These are phyloP conservation scores for Meyerozyma elateridarum DNA, from an alignment of 1,139 yeast genomes.

Conservation along the genomic window DNA sequence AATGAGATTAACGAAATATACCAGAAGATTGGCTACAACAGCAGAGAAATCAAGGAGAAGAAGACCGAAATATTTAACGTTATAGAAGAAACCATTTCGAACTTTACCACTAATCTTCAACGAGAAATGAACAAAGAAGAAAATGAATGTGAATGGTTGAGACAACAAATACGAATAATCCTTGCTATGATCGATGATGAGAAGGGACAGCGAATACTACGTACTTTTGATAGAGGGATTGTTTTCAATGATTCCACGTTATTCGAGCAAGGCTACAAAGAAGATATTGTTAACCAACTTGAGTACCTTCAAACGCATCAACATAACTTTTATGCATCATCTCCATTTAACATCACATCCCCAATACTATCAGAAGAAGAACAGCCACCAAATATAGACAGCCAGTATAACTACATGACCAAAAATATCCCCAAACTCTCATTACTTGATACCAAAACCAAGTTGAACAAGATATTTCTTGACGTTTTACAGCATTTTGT, in stretches of 20 bases:
- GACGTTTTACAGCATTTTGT: slow-evolving; percentile 31
- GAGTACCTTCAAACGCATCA: slow-evolving; percentile 16
- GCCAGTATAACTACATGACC: slow-evolving; percentile 1
- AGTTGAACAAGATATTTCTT: slow-evolving; percentile 33
- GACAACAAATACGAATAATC: slow-evolving; percentile 40
- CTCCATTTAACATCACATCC: slow-evolving; percentile 26
- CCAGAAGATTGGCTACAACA: slow-evolving; percentile 35
- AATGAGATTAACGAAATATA: slow-evolving; percentile 30
- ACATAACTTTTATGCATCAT: slow-evolving; percentile 21
- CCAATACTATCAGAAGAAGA: slow-evolving; percentile 21
- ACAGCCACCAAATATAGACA: slow-evolving; percentile 2
- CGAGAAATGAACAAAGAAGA: slow-evolving; percentile 37
- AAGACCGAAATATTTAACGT: slow-evolving; percentile 36
- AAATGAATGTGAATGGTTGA: slow-evolving; percentile 45
- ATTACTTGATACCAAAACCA: slow-evolving; percentile 27
- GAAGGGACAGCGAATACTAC: slow-evolving; percentile 25
- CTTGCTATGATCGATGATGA: slow-evolving; percentile 39
- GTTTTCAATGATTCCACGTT: slow-evolving; percentile 25
- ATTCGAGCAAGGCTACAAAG: slow-evolving; percentile 31
- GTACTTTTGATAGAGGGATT: slow-evolving; percentile 27
- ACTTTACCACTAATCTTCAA: slow-evolving; percentile 28
- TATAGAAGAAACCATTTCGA: slow-evolving; percentile 36
- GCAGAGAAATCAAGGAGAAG: slow-evolving; percentile 29
- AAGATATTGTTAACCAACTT: slow-evolving; percentile 22
- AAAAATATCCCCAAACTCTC: slow-evolving; percentile 24